Evolutionary conservation across 441 rosid species (phyloP), one percentile per base, ranked within the genome.

Genomic region (Adansonia rubrostipa): DNA sequence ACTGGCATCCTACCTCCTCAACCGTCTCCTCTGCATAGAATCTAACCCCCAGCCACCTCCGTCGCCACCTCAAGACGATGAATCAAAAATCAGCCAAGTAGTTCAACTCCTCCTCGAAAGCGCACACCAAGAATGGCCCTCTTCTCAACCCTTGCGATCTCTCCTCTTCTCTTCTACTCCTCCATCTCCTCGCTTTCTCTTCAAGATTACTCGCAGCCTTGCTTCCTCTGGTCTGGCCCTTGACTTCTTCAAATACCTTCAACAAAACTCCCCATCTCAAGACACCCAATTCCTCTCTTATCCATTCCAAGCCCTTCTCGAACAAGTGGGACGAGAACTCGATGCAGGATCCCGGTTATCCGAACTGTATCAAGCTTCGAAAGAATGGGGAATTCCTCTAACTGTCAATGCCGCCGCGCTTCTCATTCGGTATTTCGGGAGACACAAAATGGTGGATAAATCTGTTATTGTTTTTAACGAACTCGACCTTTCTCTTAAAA

Each of bases 111-210:
- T 91, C 2, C 85, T 83, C 44, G 80, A 84, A 58, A 79, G 70
- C 54, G 93, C 95, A 53, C 80, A 85, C 11, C 44, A 77, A 20
- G 87, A 89, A 33, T 92, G 97, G 97, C 22, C 80, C 36, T 79
- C 87, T 5, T 79, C 85, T 77, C 86, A 86, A 67, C 84, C 89
- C 75, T 85, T 83, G 20, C 44, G 45, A 54, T 81, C 83, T 42
- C 86, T 85, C 72, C 75, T 88, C 76, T 80, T 81, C 83, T 78
- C 83, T 71, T 82, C 84, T 10, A 78, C 88, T 17, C 78, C 86
- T 44, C 77, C 75, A 66, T 60, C 90, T 79, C 87, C 91, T 65
- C 53, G 57, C 1, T 84, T 80, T 48, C 80, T 88, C 82, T 77
- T 81, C 10, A 83, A 80, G 61, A 88, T 93, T 79, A 77, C 92